A percentile compares a stretch with the other conserved stretches of the same genome.
Evolutionary conservation across 2,329 filamentous ascomycete species (phyloP).

Genomic region (Arthrobotrys musiformis): DNA sequence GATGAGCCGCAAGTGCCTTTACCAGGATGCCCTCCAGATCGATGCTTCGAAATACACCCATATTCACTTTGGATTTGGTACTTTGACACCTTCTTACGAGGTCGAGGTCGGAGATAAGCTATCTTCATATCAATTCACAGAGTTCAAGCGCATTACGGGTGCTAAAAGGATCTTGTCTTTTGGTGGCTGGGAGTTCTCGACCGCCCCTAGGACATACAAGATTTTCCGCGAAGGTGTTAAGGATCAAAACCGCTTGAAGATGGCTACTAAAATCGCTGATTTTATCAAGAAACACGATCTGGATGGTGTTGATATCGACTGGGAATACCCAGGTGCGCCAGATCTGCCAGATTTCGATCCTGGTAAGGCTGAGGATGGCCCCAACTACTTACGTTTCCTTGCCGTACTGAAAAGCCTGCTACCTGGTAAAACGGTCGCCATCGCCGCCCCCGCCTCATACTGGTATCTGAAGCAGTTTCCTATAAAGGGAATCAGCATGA

Average conservation of each 20-base stretch:
- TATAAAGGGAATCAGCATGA: slow-evolving; percentile 52
- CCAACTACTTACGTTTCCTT: slow-evolving; percentile 62
- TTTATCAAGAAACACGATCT: slow-evolving; percentile 65
- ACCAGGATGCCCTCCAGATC: slow-evolving; percentile 59
- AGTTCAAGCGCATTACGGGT: not conserved
- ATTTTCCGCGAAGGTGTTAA: slow-evolving; percentile 63
- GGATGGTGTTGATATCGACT: slow-evolving; percentile 66
- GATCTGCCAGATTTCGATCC: slow-evolving; percentile 63
- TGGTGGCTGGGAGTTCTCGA: slow-evolving; percentile 65
- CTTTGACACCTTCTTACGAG: slow-evolving; percentile 61
- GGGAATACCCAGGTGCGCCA: slow-evolving; percentile 62
- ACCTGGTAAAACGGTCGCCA: slow-evolving; percentile 54
- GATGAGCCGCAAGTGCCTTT: slow-evolving; percentile 60
- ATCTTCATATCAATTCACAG: not conserved
- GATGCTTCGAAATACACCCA: slow-evolving; percentile 59
- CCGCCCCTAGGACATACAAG: slow-evolving; percentile 61
- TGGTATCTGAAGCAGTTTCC: slow-evolving; percentile 47
- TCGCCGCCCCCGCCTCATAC: slow-evolving; percentile 57
- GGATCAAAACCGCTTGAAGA: not conserved
- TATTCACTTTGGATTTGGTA: slow-evolving; percentile 63
- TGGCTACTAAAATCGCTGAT: slow-evolving; percentile 61
- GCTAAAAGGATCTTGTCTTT: slow-evolving; percentile 64
- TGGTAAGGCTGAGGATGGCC: slow-evolving; percentile 59
- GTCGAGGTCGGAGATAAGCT: slow-evolving; percentile 56
- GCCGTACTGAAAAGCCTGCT: slow-evolving; percentile 59